Evolutionary conservation across 2,329 filamentous ascomycete genomes (phyloP), one percentile per base, ranked within the genome.

Genomic region (Xylariomycetidae sp.): DNA sequence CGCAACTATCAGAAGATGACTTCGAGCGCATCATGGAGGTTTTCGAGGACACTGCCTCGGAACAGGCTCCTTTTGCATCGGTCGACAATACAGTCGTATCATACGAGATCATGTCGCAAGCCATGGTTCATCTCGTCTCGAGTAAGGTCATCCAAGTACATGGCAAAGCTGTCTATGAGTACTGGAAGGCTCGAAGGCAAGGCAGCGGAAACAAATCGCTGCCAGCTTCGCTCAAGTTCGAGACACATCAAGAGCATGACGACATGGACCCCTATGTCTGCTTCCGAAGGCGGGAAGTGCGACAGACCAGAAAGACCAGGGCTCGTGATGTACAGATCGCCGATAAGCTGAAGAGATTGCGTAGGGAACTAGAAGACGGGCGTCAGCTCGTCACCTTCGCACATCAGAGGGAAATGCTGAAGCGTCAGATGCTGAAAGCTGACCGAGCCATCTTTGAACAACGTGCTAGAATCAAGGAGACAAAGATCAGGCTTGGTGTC

Each of bases 221-320:
- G 41, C 83, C 89, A 54, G 79, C 88, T 6, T 72, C 69, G 15
- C 77, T 97, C 57, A 96, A 96, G 67, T 92, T 95, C 46, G 92
- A 98, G 66, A 94, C 82, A 29, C 88, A 92, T 44, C 85, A 88
- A 56, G 90, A 97, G 46, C 94, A 83, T 41, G 92, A 98, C 60
- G 92, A 98, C 57, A 80, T 86, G 51, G 92, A 98, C 63, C 92
- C 92, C 30, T 98, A 95, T 64, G 89, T 98, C 53, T 98, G 92
- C 64, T 98, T 98, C 76, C 80, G 92, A 57, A 81, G 92, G 49
- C 85, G 92, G 44, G 92, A 98, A 63, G 86, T 94, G 29, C 83
- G 92, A 37, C 88, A 94, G 59, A 90, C 88, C 31, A 85, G 92
- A 50, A 98, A 97, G 67, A 98, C 92, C 23, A 78, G 92, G 54